Evolutionary conservation across 768 basidiomycete species (phyloP).

Genomic region (Rhizopogon roseolus): DNA sequence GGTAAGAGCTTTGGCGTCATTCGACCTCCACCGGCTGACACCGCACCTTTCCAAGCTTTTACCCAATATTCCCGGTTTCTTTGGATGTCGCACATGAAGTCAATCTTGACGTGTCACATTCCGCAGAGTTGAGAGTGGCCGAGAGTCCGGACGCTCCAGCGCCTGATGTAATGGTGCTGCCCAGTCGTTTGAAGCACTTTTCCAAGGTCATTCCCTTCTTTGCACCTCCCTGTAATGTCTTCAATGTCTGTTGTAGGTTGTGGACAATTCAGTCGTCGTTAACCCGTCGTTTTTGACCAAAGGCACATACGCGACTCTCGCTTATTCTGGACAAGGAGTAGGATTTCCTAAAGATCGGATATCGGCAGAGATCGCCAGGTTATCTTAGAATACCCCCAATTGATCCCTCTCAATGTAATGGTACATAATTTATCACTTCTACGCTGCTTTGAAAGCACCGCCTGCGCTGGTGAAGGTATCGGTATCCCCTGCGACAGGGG

Average conservation of each 20-base stretch:
- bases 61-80: constrained; percentile 90
- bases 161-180: constrained; percentile 83
- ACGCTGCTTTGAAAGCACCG: neutral
- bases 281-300: constrained; percentile 82
- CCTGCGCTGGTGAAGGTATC: neutral
- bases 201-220: constrained; percentile 54
- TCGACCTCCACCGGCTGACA: neutral
- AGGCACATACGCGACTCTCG: constrained; percentile 47
- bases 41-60: constrained; percentile 57
- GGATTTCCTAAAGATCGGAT: constrained; percentile 25
- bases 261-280: constrained; percentile 72
- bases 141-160: constrained; percentile 38
- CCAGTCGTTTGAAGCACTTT: constrained; percentile 88
- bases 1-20: constrained; percentile 37
- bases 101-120: constrained; percentile 87
- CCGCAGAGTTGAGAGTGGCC: constrained; percentile 37
- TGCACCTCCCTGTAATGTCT: neutral
- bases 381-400: constrained; percentile 15
- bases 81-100: constrained; percentile 70
- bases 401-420: neutral
- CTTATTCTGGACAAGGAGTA: constrained; percentile 22
- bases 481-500: neutral
- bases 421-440: neutral
- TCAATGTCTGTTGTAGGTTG: constrained; percentile 41
- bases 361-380: constrained; percentile 17